Evolutionary conservation across 2,329 filamentous ascomycete genomes (phyloP).

Genomic region (Colletotrichum trifolii): DNA sequence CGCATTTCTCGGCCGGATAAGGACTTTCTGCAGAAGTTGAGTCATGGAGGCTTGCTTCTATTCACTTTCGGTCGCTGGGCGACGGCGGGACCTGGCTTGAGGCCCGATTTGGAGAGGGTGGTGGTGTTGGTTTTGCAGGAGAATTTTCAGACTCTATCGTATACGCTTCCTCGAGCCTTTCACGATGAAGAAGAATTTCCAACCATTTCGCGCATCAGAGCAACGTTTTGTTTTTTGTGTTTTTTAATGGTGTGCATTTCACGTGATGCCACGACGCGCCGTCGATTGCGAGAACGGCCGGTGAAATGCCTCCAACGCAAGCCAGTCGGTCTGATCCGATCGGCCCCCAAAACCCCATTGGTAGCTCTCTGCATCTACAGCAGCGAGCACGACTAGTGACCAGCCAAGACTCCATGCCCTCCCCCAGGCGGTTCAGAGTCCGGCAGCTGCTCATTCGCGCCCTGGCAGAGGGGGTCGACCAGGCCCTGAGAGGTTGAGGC

Average conservation of each 20-base stretch:
- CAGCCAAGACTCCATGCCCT: conserved; percentile 1
- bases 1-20: conserved; percentile 8
- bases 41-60: background rate
- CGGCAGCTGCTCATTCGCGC: background rate
- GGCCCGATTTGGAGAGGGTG: conserved; percentile 8
- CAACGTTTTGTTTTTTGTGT: background rate
- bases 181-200: background rate
- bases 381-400: background rate
- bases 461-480: background rate
- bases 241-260: background rate
- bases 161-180: conserved; percentile 27
- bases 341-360: conserved; percentile 8
- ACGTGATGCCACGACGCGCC: no score
- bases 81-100: conserved; percentile 4
- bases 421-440: background rate
- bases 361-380: conserved; percentile 17
- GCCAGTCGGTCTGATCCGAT: conserved; percentile 27
- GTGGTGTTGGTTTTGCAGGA: background rate
- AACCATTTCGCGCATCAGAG: no score
- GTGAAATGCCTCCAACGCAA: background rate
- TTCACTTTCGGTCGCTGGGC: conserved; percentile 28
- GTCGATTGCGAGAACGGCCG: no score
- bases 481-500: background rate
- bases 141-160: conserved; percentile 19
- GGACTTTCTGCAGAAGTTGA: background rate